Percentiles rank a stretch among this genome's conserved stretches.
These are phyloP conservation scores for Calonectria crousiana DNA, from an alignment of 2,329 filamentous ascomycete species.

Conservation along the genomic window DNA sequence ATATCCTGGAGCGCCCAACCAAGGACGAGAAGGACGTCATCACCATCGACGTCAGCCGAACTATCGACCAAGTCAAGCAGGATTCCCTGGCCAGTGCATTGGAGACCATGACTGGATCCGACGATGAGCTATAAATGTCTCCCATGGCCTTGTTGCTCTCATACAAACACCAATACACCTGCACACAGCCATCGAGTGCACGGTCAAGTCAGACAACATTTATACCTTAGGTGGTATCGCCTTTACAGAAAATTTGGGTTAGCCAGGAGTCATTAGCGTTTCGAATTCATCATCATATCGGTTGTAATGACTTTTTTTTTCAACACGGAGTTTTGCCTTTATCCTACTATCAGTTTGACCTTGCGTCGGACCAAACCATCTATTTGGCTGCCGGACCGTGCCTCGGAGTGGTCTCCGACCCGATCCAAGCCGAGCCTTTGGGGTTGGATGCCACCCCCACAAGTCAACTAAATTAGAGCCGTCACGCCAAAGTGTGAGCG, in stretches of 20 bases:
- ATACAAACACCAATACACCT: conserved; percentile 10
- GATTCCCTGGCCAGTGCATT: conserved; percentile 70
- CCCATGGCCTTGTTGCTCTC: background rate
- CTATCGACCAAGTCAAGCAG: conserved; percentile 69
- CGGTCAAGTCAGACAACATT: conserved; percentile 11
- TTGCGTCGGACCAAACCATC: conserved; percentile 15
- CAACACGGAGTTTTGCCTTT: conserved; percentile 30
- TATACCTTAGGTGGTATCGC: conserved; percentile 13
- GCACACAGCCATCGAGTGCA: conserved; percentile 3
- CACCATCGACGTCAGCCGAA: conserved; percentile 74
- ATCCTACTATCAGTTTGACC: background rate
- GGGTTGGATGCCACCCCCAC: conserved; percentile 36
- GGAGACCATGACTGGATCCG: conserved; percentile 58
- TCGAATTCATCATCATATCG: conserved; percentile 8
- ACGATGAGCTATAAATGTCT: conserved; percentile 33
- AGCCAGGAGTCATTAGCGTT: conserved; percentile 46
- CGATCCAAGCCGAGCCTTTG: conserved; percentile 21
- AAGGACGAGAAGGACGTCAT: conserved; percentile 79
- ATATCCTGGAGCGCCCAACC: conserved; percentile 85
- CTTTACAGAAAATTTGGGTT: conserved; percentile 31
- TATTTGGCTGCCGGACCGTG: conserved; percentile 8
- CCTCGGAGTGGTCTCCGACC: conserved; percentile 37
- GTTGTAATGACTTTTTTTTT: conserved; percentile 26
- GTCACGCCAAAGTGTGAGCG: conserved; percentile 24
- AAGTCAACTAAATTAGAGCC: conserved; percentile 40